Base-by-base conservation (phyloP, 371 early-diverging fungal species). In the Mucor velutinosus region DNA sequence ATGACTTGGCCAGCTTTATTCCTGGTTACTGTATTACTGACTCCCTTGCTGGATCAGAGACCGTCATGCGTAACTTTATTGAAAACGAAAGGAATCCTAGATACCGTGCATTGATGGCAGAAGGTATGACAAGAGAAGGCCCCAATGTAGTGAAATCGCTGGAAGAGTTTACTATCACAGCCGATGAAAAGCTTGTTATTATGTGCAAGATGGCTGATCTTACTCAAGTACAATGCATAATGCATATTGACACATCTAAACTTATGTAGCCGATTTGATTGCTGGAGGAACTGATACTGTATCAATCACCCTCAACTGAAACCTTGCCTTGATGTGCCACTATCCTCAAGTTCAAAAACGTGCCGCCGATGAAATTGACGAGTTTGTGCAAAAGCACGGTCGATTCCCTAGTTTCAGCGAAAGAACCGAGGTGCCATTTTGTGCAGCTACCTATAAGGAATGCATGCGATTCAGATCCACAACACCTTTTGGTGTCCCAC, bases 231-330 rank as follows among this genome's bases (percentile, higher is more conserved):
- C 25, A 7, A 2, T 19, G 3, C 17, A 41, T 19, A 1, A 7
- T 15, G 0, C 23, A 19, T 23, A 27, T 14, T 27, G 4, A 41
- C 11, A 58, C 29, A 37, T 30, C 2, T 15, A 4, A 23, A 17
- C 29, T 14, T n/a, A 6, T 14, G 7, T 66, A 71, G 71, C 55
- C 30, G 71, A 71, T 55, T 41, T 71, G 10, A 64, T 67, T 53
- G 58, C 43, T 53, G 71, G 63, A 19, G 71, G 71, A 15, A 53
- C 67, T 25, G 71, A 71, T 45, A 71, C 67, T 8, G 39, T 53
- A 19, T 14, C 66, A 12, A 32, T 62, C 15, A 62, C 63, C 0
- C 33, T 71, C 30, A 43, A 23, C 3, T 66, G 67, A 63, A 39
- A 33, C 17, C 53, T 71, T 41, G 67, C 67, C 27, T 29, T 63